Percentiles rank a stretch among this genome's conserved stretches.
Evolutionary conservation across 495 filamentous ascomycete species (phyloP).

Genomic region (Lasiosphaeriaceae sp.): DNA sequence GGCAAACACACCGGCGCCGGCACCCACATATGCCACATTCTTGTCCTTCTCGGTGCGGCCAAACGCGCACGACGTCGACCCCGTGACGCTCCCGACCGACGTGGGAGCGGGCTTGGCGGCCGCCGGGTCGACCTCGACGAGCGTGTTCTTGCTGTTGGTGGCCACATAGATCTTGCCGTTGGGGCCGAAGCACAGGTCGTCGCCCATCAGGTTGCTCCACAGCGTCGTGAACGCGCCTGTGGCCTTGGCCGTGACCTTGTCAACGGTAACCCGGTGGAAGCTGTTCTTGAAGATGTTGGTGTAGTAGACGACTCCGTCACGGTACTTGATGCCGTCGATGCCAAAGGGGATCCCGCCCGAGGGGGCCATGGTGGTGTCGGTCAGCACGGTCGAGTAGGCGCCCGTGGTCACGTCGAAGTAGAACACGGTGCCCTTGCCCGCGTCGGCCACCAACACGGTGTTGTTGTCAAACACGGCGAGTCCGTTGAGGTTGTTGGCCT

Average conservation of each 20-base stretch:
- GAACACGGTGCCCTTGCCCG: conserved; percentile 38
- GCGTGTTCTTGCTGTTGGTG: conserved; percentile 33
- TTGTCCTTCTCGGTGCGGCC: conserved; percentile 38
- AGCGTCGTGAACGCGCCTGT: conserved; percentile 30
- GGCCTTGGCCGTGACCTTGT: conserved; percentile 34
- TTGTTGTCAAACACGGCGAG: conserved; percentile 35
- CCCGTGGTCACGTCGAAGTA: conserved; percentile 38
- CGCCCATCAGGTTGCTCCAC: conserved; percentile 39
- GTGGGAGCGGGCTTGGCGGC: conserved; percentile 25
- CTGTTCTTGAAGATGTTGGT: conserved; percentile 45
- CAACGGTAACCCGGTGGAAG: conserved; percentile 37
- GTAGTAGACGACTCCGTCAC: conserved; percentile 35
- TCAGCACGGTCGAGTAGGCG: conserved; percentile 27
- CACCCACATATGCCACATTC: conserved; percentile 36
- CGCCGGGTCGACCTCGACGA: conserved; percentile 36
- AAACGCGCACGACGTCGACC: conserved; percentile 35
- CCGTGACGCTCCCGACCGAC: conserved; percentile 26
- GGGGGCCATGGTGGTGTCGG: conserved; percentile 37
- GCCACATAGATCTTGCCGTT: conserved; percentile 39
- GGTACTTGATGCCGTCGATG: conserved; percentile 35
- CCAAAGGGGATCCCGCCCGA: conserved; percentile 33
- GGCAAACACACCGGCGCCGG: conserved; percentile 28
- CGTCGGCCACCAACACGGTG: conserved; percentile 38
- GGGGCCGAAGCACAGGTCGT: conserved; percentile 39
- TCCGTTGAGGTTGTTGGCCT: conserved; percentile 39